A percentile compares a stretch with the other conserved stretches of the same genome.
phyloP scores from a whole-genome alignment of 1,284 basidiomycete genomes.

The Thelephora terrestris region DNA sequence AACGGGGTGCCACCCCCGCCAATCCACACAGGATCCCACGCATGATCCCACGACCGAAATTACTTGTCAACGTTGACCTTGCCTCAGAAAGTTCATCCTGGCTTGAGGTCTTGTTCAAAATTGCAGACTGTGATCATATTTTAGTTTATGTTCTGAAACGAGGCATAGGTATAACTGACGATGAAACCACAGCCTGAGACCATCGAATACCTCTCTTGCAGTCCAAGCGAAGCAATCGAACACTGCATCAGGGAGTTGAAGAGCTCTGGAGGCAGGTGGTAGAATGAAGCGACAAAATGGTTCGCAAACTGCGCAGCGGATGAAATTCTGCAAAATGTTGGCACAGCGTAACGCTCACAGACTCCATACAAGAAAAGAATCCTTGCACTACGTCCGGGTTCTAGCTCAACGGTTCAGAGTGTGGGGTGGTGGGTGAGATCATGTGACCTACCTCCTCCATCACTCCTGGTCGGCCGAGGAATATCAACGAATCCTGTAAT shows the following conservation, averaged over 20 bases:
- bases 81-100: constrained; percentile 42
- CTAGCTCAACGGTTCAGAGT: constrained; percentile 24
- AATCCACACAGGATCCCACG: constrained; percentile 68
- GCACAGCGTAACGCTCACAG: constrained; percentile 30
- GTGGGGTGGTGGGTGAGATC: background rate
- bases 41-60: constrained; percentile 63
- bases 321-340: background rate
- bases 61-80: constrained; percentile 39
- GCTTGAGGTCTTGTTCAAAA: constrained; percentile 52
- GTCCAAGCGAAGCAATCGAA: constrained; percentile 55
- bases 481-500: constrained; percentile 47
- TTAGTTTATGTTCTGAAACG: background rate
- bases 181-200: constrained; percentile 76
- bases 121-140: constrained; percentile 33
- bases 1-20: constrained; percentile 72
- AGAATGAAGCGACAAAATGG: constrained; percentile 65
- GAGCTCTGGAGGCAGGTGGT: constrained; percentile 53
- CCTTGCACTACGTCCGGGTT: constrained; percentile 85
- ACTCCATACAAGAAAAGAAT: constrained; percentile 75
- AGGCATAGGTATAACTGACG: constrained; percentile 32
- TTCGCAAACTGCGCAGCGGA: constrained; percentile 44
- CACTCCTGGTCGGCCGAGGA: constrained; percentile 46
- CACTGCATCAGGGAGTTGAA: constrained; percentile 68
- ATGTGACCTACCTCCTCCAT: constrained; percentile 57
- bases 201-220: constrained; percentile 83